Evolutionary conservation across 2,329 filamentous ascomycete genomes (phyloP), one percentile per base, ranked within the genome.

Genomic region (Fonsecaea pedrosoi): DNA sequence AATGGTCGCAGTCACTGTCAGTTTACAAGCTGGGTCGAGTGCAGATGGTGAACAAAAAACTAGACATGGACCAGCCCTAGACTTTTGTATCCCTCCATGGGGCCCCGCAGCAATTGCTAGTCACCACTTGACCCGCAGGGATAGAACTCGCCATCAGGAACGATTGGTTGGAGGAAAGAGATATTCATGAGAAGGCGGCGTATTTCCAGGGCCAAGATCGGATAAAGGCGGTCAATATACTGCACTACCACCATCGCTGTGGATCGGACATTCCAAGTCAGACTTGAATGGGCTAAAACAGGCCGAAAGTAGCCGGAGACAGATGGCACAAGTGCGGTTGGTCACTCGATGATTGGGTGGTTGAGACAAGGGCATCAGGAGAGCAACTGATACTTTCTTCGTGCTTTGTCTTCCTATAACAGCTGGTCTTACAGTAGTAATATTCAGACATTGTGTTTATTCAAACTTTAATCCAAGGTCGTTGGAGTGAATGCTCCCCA

Each of bases 1-100:
- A 55, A 18, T 2, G 50, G 37, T 55, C 38, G 18, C 32, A 40
- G 32, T 37, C 50, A 35, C 35, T 34, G 9, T 37, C 34, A 12
- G 30, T 18, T 56, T 34, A 3, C 30, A 32, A 32, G 4, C 30
- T 32, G 30, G 10, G 37, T 56, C 54, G n/a, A 56, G 21, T 35
- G 15, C 35, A 12, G 35, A 55, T 42, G 50, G 34, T 62, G 4
- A n/a, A 45, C 13, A 32, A 42, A 37, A n/a, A n/a, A 21, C 15
- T 35, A 25, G 34, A 62, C 15, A 30, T 42, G 25, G 50, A 53
- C 42, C 59, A 62, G 25, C 12, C 35, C 37, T 30, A 56, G 50
- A 48, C 60, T 62, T 62, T 62, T 62, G 60, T 62, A 62, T 32
- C 53, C 40, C 60, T 25, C 37, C 37, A n/a, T 62, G 60, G 60